Evolutionary conservation across 1,139 yeast genomes (phyloP), one percentile per base, ranked within the genome.

Genomic region (Trichomonascaceae sp.): DNA sequence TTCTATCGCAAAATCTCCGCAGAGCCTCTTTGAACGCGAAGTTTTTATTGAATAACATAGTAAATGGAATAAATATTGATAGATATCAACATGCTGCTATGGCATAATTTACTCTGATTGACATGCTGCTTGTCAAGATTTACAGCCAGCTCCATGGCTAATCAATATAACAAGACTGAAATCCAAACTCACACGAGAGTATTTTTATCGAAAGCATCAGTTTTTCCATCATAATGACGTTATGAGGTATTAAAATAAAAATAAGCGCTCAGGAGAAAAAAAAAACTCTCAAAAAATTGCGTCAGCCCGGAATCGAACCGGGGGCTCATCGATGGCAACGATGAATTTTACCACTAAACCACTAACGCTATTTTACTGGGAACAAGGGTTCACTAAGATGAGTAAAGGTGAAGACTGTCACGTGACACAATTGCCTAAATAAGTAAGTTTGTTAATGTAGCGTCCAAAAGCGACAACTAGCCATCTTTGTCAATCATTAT

Each of bases 261-360:
- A 22, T 6, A 36, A n/a, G 7, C 24, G n/a, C n/a, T n/a, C n/a
- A n/a, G n/a, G n/a, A n/a, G n/a, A n/a, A n/a, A n/a, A n/a, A 27
- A 50, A 48, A 50, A 58, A 59, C 50, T 47, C 20, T 38, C 8
- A 60, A 62, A 60, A 53, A 52, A 52, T 59, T 75, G 79, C 78
- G 76, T 72, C 66, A 72, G 76, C 78, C 78, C 79, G 79, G 79
- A 75, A 75, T 75, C 79, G 79, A 75, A 75, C 79, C 79, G 78
- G 78, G 79, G 79, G 77, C 79, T 73, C 76, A 68, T 71, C 77
- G 77, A 75, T 74, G 78, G 78, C 78, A 74, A 74, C 77, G 77
- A 71, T 69, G 76, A 72, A 74, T 75, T 74, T 74, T 74, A 74
- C 78, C 78, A 74, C 77, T 74, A 74, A 74, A 54, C 57, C 57